These are phyloP conservation scores for Turnera subulata DNA, from an alignment of 345 rosid genomes.

Conservation along the genomic window DNA sequence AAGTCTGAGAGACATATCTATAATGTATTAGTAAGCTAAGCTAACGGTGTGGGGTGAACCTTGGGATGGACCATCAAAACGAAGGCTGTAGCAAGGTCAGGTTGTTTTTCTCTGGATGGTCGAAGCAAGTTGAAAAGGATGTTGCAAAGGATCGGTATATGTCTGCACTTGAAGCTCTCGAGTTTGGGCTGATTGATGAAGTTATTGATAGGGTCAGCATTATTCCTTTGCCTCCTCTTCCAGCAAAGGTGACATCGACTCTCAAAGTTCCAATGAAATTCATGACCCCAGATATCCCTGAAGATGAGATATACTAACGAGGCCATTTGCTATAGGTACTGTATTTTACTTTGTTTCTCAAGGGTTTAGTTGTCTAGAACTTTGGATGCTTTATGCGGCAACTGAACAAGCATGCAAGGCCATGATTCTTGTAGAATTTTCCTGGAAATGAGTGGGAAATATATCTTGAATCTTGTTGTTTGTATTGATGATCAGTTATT, in stretches of 20 bases:
- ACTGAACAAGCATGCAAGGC: not conserved
- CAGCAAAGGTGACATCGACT: slow-evolving; percentile 63
- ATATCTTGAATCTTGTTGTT: too few species aligned
- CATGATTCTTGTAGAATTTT: too few species aligned
- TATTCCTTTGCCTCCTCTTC: slow-evolving; percentile 75
- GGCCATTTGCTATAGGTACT: slow-evolving; percentile 30
- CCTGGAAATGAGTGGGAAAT: too few species aligned
- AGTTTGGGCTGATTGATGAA: slow-evolving; percentile 91
- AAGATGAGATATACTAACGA: slow-evolving; percentile 72
- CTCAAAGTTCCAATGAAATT: slow-evolving; percentile 71
- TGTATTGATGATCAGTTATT: too few species aligned
- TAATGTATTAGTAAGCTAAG: too few species aligned
- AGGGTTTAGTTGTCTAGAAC: too few species aligned
- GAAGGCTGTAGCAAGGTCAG: too few species aligned
- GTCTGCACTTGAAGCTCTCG: slow-evolving; percentile 94
- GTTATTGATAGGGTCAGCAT: slow-evolving; percentile 84
- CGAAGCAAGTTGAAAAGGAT: slow-evolving; percentile 71
- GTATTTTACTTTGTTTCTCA: not conserved
- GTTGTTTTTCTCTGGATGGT: too few species aligned
- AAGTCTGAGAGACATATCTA: too few species aligned
- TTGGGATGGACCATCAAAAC: too few species aligned
- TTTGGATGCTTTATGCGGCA: not conserved
- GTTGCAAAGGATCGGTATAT: slow-evolving; percentile 83
- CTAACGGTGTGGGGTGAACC: too few species aligned
- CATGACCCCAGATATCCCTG: slow-evolving; percentile 86